These are phyloP conservation scores for Beauveria pseudobassiana DNA, from an alignment of 2,329 filamentous ascomycete species.

Conservation along the genomic window DNA sequence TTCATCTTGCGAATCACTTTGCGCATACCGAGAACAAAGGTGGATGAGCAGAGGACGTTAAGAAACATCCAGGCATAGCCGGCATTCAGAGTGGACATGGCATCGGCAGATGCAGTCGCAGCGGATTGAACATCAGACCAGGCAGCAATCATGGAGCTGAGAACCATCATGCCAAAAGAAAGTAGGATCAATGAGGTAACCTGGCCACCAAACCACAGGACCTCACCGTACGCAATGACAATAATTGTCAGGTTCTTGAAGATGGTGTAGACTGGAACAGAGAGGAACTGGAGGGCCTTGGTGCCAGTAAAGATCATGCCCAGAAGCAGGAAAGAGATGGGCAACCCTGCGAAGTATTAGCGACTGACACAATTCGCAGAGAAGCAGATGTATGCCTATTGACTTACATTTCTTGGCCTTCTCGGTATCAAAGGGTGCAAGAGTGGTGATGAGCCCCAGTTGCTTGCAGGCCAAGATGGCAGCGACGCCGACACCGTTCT, in stretches of 20 bases:
- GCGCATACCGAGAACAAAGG: constrained; percentile 79
- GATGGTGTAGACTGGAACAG: constrained; percentile 91
- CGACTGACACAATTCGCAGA: no score
- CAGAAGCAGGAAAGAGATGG: constrained; percentile 81
- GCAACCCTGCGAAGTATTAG: constrained; percentile 59
- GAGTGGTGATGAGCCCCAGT: constrained; percentile 67
- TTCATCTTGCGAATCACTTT: constrained; percentile 97
- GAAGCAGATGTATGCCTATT: not conserved
- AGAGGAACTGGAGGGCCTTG: constrained; percentile 85
- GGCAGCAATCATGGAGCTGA: constrained; percentile 84
- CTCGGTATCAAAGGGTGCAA: constrained; percentile 68
- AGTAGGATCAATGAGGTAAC: constrained; percentile 78
- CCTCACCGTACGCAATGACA: constrained; percentile 88
- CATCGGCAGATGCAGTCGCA: constrained; percentile 53
- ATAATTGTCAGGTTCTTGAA: constrained; percentile 98
- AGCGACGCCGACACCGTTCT: constrained; percentile 79
- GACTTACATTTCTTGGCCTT: constrained; percentile 79
- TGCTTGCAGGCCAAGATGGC: constrained; percentile 74
- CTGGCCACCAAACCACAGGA: constrained; percentile 87
- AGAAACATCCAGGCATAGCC: constrained; percentile 92
- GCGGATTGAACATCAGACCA: constrained; percentile 89
- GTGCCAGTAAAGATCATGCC: constrained; percentile 95
- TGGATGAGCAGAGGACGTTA: constrained; percentile 84
- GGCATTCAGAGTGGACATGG: constrained; percentile 77
- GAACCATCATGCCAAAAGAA: constrained; percentile 86